A percentile compares a stretch with the other conserved stretches of the same genome.
Evolutionary conservation across 192 early-diverging fungal species (phyloP).

Genomic region (Mortierella claussenii): DNA sequence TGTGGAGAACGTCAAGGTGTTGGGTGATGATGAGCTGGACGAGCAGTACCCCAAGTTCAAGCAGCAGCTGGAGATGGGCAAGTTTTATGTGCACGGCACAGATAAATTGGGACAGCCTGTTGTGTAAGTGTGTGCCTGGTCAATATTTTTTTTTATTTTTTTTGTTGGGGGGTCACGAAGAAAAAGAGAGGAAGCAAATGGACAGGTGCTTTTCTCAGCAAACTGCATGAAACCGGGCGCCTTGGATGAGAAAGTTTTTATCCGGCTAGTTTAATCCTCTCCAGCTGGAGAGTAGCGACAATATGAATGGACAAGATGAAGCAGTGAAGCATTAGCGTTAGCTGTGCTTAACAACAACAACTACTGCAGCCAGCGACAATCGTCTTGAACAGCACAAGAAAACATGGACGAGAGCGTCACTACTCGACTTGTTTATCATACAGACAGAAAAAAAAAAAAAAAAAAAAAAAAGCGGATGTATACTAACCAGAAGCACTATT

Average conservation of each 20-base stretch:
- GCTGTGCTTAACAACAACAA: too few relatives aligned
- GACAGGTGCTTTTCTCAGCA: background rate
- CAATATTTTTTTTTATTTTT: slow-evolving; percentile 1
- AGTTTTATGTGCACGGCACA: slow-evolving; percentile 62
- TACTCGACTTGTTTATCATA: too few relatives aligned
- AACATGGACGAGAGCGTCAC: too few relatives aligned
- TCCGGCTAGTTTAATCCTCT: too few relatives aligned
- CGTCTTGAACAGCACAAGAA: too few relatives aligned
- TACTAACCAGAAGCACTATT: background rate
- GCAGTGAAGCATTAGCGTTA: too few relatives aligned
- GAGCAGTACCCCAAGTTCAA: slow-evolving; percentile 36
- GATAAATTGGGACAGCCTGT: slow-evolving; percentile 62
- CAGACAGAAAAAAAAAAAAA: background rate
- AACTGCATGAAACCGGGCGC: background rate
- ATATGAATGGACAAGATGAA: too few relatives aligned
- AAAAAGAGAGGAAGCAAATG: background rate
- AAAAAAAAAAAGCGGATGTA: background rate
- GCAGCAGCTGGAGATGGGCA: slow-evolving; percentile 59
- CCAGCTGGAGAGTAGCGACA: too few relatives aligned
- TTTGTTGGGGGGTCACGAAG: slow-evolving; percentile 14
- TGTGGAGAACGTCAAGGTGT: slow-evolving; percentile 59
- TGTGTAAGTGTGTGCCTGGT: slow-evolving; percentile 57
- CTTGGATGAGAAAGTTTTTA: too few relatives aligned
- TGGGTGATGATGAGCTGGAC: slow-evolving; percentile 33
- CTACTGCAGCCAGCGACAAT: too few relatives aligned